phyloP scores from a whole-genome alignment of 1,139 yeast species.

The Kodamaea ohmeri region DNA sequence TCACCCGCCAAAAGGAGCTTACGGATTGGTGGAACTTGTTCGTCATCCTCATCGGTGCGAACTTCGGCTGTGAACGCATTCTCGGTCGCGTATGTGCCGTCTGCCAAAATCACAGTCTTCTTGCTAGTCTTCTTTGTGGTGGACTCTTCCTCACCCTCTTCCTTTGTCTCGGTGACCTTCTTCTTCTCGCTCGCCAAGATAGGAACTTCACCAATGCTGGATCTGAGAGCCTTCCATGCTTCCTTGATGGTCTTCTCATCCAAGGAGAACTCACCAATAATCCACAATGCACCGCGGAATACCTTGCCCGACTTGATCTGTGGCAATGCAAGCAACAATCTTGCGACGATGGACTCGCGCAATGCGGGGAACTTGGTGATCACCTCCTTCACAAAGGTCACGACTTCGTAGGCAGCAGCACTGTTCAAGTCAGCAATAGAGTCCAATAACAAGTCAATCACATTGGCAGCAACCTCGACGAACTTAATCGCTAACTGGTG shows the following conservation, averaged over 20 bases:
- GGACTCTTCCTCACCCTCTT: slow-evolving; percentile 30
- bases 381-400: slow-evolving; percentile 87
- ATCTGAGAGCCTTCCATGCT: slow-evolving; percentile 85
- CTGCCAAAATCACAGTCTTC: slow-evolving; percentile 89
- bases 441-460: slow-evolving; percentile 83
- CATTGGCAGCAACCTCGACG: slow-evolving; percentile 88
- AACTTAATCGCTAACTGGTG: slow-evolving; percentile 87
- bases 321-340: slow-evolving; percentile 63
- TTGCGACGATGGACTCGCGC: slow-evolving; percentile 62
- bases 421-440: slow-evolving; percentile 83
- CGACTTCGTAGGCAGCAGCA: slow-evolving; percentile 84
- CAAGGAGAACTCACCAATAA: slow-evolving; percentile 84
- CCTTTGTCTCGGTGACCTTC: slow-evolving; percentile 33
- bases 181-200: slow-evolving; percentile 73
- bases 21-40: slow-evolving; percentile 67
- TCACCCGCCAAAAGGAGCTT: slow-evolving; percentile 82
- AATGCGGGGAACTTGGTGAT: slow-evolving; percentile 88
- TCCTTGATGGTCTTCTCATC: slow-evolving; percentile 73
- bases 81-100: slow-evolving; percentile 98
- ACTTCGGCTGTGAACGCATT: slow-evolving; percentile 66
- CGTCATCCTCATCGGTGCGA: slow-evolving; percentile 19
- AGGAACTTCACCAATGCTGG: slow-evolving; percentile 88
- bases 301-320: slow-evolving; percentile 83
- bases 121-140: slow-evolving; percentile 29
- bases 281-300: slow-evolving; percentile 93